Conservation (phyloP, 2,329 filamentous ascomycete species). For the Cadophora gregata region DNA sequence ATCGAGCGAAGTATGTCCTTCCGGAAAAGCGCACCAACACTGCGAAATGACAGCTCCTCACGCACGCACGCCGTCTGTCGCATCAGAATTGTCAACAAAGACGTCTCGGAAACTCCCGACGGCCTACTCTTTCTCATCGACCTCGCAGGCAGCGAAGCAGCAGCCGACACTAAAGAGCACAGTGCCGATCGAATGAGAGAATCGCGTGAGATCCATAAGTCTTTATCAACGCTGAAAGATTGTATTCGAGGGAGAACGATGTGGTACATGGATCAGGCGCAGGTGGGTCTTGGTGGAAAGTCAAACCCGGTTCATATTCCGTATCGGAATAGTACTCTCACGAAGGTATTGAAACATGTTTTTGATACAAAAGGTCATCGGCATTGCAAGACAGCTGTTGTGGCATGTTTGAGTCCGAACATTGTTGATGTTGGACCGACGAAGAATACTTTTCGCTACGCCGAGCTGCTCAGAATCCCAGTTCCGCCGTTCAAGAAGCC, state of each 20-base stretch:
- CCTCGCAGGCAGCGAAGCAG: constrained; percentile 63
- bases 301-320: constrained; percentile 69
- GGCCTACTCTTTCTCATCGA: constrained; percentile 55
- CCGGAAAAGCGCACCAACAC: constrained; percentile 50
- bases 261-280: constrained; percentile 50
- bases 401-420: constrained; percentile 89
- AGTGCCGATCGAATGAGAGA: constrained; percentile 87
- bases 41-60: constrained; percentile 55
- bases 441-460: constrained; percentile 82
- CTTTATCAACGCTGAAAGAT: constrained; percentile 74
- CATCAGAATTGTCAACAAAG: constrained; percentile 49
- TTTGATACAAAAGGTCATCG: constrained; percentile 68
- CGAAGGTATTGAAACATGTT: constrained; percentile 89
- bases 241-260: constrained; percentile 64
- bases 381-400: constrained; percentile 97
- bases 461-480: constrained; percentile 63
- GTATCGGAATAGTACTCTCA: constrained; percentile 82
- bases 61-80: constrained; percentile 57
- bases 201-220: constrained; percentile 97
- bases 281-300: constrained; percentile 52
- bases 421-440: constrained; percentile 95
- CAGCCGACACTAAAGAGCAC: constrained; percentile 84
- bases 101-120: constrained; percentile 43
- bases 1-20: constrained; percentile 72
- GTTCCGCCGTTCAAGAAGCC: constrained; percentile 42